These are phyloP conservation scores for Tetrapisispora pingtungensis DNA, from an alignment of 805 yeast species.

Conservation along the genomic window DNA sequence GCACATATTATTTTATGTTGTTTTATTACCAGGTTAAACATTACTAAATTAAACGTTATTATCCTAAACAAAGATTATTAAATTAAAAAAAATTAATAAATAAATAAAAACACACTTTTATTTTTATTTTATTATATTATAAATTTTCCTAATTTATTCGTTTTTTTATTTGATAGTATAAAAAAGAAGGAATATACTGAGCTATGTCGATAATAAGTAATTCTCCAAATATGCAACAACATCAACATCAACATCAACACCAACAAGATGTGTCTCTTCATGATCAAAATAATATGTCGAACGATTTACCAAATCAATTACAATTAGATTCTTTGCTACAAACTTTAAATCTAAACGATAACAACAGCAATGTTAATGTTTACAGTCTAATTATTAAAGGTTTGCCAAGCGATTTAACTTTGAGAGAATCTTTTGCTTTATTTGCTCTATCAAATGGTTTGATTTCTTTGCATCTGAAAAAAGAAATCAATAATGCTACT, in stretches of 20 bases:
- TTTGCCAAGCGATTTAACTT: slow-evolving; percentile 50
- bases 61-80: too few relatives aligned
- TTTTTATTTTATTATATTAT: too few relatives aligned
- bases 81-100: too few relatives aligned
- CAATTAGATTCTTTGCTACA: slow-evolving; percentile 11
- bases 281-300: background rate
- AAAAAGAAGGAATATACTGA: too few relatives aligned
- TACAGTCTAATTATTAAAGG: slow-evolving; percentile 36
- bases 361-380: background rate
- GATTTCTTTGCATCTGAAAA: slow-evolving; percentile 36
- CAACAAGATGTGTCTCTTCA: background rate
- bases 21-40: too few relatives aligned
- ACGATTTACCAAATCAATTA: background rate
- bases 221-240: background rate
- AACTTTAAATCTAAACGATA: slow-evolving; percentile 9
- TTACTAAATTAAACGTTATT: too few relatives aligned
- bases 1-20: too few relatives aligned
- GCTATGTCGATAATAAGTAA: background rate
- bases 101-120: too few relatives aligned
- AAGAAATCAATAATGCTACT: slow-evolving; percentile 17
- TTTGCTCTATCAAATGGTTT: slow-evolving; percentile 62
- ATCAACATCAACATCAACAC: background rate
- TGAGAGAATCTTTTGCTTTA: slow-evolving; percentile 54
- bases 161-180: too few relatives aligned
- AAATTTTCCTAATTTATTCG: too few relatives aligned